Percentiles rank a stretch among this genome's conserved stretches.
Conservation (phyloP, 2,329 filamentous ascomycete species). For the Neonectria faginata region DNA sequence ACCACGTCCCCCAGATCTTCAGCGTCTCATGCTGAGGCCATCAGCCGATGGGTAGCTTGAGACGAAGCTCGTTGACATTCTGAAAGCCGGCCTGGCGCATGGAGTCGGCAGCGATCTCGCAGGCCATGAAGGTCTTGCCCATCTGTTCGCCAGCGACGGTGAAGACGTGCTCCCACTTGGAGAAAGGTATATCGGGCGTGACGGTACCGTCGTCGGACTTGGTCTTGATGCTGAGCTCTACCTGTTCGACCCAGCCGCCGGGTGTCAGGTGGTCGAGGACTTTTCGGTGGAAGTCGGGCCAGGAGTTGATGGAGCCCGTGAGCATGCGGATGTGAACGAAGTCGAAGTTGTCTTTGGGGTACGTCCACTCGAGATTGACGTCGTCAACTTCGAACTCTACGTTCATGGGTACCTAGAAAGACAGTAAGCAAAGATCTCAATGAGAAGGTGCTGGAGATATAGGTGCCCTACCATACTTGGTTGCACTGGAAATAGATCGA, state of each 20-base stretch:
- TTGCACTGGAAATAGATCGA: slow-evolving; percentile 8
- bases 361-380: slow-evolving; percentile 22
- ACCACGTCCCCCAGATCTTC: slow-evolving; percentile 32
- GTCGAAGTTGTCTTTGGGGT: slow-evolving; percentile 18
- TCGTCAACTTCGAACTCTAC: slow-evolving; percentile 20
- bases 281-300: neutral
- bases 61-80: slow-evolving; percentile 23
- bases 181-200: slow-evolving; percentile 26
- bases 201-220: slow-evolving; percentile 42
- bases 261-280: neutral
- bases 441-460: neutral
- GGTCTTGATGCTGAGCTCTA: slow-evolving; percentile 12
- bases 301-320: slow-evolving; percentile 1
- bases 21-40: slow-evolving; percentile 44
- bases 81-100: slow-evolving; percentile 33
- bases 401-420: neutral
- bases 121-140: slow-evolving; percentile 29
- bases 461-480: slow-evolving; percentile 2
- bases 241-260: neutral
- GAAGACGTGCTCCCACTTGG: slow-evolving; percentile 33
- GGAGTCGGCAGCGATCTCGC: slow-evolving; percentile 22
- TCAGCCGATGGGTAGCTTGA: slow-evolving; percentile 23
- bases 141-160: slow-evolving; percentile 25
- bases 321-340: slow-evolving; percentile 14
- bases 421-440: neutral